Base-by-base conservation (phyloP, 2,329 filamentous ascomycete genomes). In the Penicillium sp. region DNA sequence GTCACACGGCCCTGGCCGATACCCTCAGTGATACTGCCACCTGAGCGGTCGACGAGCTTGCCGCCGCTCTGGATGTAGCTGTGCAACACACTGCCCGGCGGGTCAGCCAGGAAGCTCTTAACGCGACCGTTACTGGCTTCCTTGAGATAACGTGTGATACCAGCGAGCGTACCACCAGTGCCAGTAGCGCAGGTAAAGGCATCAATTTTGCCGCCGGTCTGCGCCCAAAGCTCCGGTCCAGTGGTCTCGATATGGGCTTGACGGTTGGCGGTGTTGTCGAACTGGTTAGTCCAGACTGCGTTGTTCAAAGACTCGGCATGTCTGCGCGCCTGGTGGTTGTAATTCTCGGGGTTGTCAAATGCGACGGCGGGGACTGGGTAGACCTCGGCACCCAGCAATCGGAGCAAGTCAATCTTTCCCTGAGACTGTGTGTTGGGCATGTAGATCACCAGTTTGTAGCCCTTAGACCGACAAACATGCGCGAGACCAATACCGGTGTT, bases 371-470 rank as follows among this genome's bases (percentile, higher is more conserved):
- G 95, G 0, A 99, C 95, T 19, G 95, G 93, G 78, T 96, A 90
- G 33, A 99, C 95, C 76, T 98, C 93, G 26, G 95, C 95, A 63
- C 95, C 95, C 10, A 99, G 84, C 35, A 98, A 82, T 9, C 93
- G 85, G 63, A 99, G 81, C 52, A 99, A 84, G 75, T 98, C 95
- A 72, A 99, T 90, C 82, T 99, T 99, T 74, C 93, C 95, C 79
- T 96, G 93, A 21, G 93, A 96, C 79, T 98, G 95, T 49, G 93
- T 98, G 82, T 99, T 90, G 68, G 95, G 95, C 95, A 99, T 98
- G 86, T 98, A 99, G 74, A 99, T 99, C 72, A 98, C 93, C 50
- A 96, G 87, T 74, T 89, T 89, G 83, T 99, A 98, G 42, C 93
- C 95, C 68, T 89, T 89, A 37, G 89, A 90, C 59, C 93, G 87